Evolutionary conservation across 2,329 filamentous ascomycete genomes (phyloP).

Genomic region (Fusarium piperis): DNA sequence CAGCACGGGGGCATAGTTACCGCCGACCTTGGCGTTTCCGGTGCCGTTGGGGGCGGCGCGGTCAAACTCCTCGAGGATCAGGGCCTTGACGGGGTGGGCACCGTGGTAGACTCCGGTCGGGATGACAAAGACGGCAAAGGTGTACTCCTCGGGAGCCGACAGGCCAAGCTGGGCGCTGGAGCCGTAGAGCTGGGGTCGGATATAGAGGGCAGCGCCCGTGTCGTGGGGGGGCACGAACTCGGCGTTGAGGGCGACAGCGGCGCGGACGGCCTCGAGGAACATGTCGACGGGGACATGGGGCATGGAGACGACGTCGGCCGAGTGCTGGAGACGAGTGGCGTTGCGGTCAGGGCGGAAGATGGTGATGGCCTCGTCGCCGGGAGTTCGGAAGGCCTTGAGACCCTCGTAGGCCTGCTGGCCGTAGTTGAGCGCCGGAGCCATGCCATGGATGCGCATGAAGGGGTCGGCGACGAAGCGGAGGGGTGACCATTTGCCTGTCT

Average conservation of each 20-base stretch:
- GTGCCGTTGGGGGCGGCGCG: constrained; percentile 91
- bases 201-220: constrained; percentile 91
- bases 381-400: constrained; percentile 92
- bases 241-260: constrained; percentile 88
- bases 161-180: constrained; percentile 88
- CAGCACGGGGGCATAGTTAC: constrained; percentile 94
- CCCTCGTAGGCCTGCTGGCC: constrained; percentile 98
- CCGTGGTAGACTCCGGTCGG: constrained; percentile 96
- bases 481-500: constrained; percentile 79
- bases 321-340: constrained; percentile 84
- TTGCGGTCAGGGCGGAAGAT: constrained; percentile 92
- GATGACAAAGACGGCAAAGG: constrained; percentile 87
- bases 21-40: constrained; percentile 91
- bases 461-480: constrained; percentile 85
- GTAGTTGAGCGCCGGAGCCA: constrained; percentile 96
- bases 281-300: constrained; percentile 79
- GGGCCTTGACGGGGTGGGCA: constrained; percentile 82
- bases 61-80: constrained; percentile 94
- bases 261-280: constrained; percentile 79
- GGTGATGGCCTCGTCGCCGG: constrained; percentile 74
- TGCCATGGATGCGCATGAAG: constrained; percentile 89
- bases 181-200: constrained; percentile 89
- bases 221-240: constrained; percentile 90
- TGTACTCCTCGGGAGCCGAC: constrained; percentile 90
- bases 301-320: constrained; percentile 83